Evolutionary conservation across 495 filamentous ascomycete species (phyloP).

Genomic region (Neurospora sp.): DNA sequence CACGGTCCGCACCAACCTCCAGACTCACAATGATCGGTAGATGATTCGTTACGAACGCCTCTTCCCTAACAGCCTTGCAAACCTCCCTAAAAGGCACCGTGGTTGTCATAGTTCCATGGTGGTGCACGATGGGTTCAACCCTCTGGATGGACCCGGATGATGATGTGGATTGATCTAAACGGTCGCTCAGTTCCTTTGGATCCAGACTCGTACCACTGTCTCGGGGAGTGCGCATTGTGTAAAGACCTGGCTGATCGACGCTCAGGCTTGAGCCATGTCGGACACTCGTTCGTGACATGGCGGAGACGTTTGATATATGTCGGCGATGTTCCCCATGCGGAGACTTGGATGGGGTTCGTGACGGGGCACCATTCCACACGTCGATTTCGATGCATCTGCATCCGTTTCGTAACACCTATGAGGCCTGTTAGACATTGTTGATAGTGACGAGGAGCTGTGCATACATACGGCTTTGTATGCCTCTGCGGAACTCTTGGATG

Average conservation of each 20-base stretch:
- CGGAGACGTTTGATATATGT: conserved; percentile 30
- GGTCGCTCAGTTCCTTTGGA: conserved; percentile 13
- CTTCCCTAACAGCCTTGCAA: conserved; percentile 67
- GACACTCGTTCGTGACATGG: conserved; percentile 26
- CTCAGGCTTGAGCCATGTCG: conserved; percentile 10
- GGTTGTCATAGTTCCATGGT: conserved; percentile 67
- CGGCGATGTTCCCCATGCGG: conserved; percentile 21
- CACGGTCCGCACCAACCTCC: conserved; percentile 71
- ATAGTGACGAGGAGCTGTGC: background rate
- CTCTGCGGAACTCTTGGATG: conserved; percentile 65
- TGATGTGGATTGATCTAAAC: conserved; percentile 12
- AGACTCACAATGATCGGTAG: conserved; percentile 82
- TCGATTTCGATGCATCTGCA: conserved; percentile 94
- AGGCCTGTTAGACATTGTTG: conserved; percentile 5
- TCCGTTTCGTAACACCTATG: conserved; percentile 49
- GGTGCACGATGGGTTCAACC: conserved; percentile 20
- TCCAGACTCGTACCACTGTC: conserved; percentile 18
- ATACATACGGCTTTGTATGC: conserved; percentile 61
- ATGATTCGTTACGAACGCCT: conserved; percentile 60
- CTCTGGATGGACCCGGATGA: conserved; percentile 16
- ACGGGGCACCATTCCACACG: conserved; percentile 67
- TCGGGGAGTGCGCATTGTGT: conserved; percentile 1
- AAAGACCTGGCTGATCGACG: conserved; percentile 3
- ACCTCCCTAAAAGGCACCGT: conserved; percentile 80
- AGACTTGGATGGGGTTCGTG: conserved; percentile 19